Evolutionary conservation across 768 basidiomycete species (phyloP), one percentile per base, ranked within the genome.

Genomic region (Tulasnella sp.): DNA sequence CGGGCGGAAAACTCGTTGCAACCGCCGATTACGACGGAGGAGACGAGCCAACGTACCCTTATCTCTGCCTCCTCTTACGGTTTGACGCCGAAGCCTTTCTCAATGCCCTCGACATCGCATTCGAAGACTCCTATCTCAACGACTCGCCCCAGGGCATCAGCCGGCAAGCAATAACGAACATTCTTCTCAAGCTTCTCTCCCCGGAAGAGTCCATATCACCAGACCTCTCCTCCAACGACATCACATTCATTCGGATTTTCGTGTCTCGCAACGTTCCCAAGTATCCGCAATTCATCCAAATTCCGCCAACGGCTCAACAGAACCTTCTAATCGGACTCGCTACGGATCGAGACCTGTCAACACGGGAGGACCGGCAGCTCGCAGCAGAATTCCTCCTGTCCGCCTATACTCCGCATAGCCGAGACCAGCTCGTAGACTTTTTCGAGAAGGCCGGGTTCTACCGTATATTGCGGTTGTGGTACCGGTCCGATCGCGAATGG

Each of bases 181-280:
- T 94, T 70, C 82, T 98, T 40, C 84, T 95, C 72, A 94, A 98
- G 77, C 88, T 95, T 40, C 75, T 90, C 6, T 22, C 73, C 35
- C 82, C 87, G 5, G 78, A 81, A 67, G 83, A 85, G 1, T 81
- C 80, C 29, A 22, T 36, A n/a, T 64, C 71, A 19, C 36, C 35
- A 12, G 62, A 40, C 26, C 80, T 94, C 34, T 80, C 86, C 0
- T 79, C 86, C 35, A 80, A 84, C 44, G 94, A 92, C 78, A 81
- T 82, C 72, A 94, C 92, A 3, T 92, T 99, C 79, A 84, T 96
- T 66, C 88, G 95, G 77, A 98, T 99, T 74, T 99, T 99, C 80
- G 86, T 98, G 72, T 93, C 97, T 3, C 90, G 95, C 73, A 99
- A 98, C 79, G 87, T 97, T 12, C 94, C 97, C 0, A 98, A 98